These are phyloP conservation scores for Furcasterigmium furcatum DNA, from an alignment of 2,329 filamentous ascomycete genomes.

Conservation along the genomic window DNA sequence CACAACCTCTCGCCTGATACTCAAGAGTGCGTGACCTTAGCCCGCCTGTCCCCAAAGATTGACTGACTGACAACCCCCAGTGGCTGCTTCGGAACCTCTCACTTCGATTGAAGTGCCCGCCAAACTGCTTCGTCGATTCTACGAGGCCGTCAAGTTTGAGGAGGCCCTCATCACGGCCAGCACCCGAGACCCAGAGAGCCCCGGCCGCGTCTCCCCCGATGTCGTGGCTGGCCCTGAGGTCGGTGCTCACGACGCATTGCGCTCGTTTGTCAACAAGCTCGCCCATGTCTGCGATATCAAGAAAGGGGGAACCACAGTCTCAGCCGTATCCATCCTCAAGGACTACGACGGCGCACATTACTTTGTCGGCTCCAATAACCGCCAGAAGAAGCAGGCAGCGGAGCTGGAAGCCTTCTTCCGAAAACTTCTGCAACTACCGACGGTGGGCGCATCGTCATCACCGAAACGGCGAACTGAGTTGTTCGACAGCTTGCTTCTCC, in stretches of 20 bases:
- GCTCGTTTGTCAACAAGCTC: conserved; percentile 24
- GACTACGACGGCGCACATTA: conserved; percentile 21
- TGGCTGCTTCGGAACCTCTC: neutral
- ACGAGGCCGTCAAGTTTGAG: conserved; percentile 22
- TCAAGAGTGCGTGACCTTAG: no score
- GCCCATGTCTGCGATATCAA: conserved; percentile 24
- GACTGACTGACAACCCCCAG: no score
- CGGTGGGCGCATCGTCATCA: no score
- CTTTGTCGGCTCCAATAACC: conserved; percentile 24
- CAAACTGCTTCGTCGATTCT: conserved; percentile 16
- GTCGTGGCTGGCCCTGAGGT: neutral
- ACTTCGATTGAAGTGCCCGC: neutral
- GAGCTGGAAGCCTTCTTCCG: neutral
- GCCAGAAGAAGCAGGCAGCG: neutral
- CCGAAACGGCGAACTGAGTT: neutral
- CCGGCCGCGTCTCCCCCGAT: neutral
- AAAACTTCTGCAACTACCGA: neutral
- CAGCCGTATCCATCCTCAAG: conserved; percentile 23
- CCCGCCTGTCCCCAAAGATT: no score
- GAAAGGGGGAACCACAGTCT: conserved; percentile 23
- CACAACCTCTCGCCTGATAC: no score
- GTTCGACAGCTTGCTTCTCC: neutral
- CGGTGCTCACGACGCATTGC: conserved; percentile 18
- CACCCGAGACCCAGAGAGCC: neutral
- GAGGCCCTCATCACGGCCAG: conserved; percentile 14